Base-by-base conservation (phyloP, 2,329 filamentous ascomycete genomes). In the Penicillium hesseltinei region DNA sequence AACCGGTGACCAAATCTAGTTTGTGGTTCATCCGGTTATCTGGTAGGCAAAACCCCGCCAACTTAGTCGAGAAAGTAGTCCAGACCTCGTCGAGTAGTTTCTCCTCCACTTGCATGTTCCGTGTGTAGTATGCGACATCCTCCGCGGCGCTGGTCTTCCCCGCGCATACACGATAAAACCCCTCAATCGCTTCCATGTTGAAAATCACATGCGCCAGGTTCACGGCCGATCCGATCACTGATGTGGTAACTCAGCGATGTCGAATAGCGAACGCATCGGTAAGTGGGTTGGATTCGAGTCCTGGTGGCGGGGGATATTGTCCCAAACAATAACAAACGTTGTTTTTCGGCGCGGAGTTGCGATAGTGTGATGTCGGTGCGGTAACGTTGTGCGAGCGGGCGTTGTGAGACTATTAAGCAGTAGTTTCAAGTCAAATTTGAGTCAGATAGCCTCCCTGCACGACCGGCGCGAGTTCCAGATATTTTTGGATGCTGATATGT, bases 381-480 rank as follows among this genome's bases (percentile, higher is more conserved):
- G 7, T 21, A 42, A 36, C 27, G n/a, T 33, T n/a, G 44, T n/a
- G 39, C 21, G 27, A 42, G 13, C 15, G 11, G 8, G 21, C 9
- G n/a, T 2, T 48, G 48, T 29, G 29, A 21, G 45, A 45, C 39
- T 48, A 45, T 39, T 31, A 39, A 23, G 27, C 2, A 39, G 44
- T 46, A 52, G 38, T 45, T 47, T 47, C 38, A 48, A 47, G 23
- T 36, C 9, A 54, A 31, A 49, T 29, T 50, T 27, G 17, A 40
- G 40, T 51, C 58, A 51, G 43, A 47, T 51, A 54, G 52, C 59
- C 58, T 55, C 54, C 58, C 60, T 62, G 57, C 57, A 64, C 63
- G 62, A 60, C 60, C 64, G 60, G 63, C 63, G 64, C 57, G 52
- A 59, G 29, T 59, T 58, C 54, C 39, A 51, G 54, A 31, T 62